Conservation (phyloP, 1,139 yeast species). For the Kurtzmaniella quercitrusa region DNA sequence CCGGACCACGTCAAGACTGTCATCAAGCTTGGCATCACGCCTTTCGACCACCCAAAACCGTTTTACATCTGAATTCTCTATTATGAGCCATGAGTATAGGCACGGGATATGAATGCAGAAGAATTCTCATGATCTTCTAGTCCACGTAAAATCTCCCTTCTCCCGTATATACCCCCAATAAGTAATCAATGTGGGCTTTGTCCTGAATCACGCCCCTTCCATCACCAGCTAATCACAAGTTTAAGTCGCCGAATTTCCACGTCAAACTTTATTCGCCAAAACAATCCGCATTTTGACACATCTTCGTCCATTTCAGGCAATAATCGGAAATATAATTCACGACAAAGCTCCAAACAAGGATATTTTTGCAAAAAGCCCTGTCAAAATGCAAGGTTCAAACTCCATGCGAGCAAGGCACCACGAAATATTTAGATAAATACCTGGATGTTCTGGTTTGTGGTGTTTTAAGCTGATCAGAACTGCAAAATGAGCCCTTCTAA, state of each 20-base stretch:
- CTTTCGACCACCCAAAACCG: too few species aligned
- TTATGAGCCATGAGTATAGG: neutral
- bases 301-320: neutral
- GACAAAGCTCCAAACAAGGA: neutral
- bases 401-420: too few species aligned
- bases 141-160: too few species aligned
- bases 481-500: neutral
- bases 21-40: too few species aligned
- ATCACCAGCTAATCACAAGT: neutral
- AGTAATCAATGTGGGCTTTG: neutral
- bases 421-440: too few species aligned
- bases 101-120: too few species aligned
- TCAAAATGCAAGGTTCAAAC: neutral
- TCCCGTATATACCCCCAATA: neutral
- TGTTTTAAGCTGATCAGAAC: too few species aligned
- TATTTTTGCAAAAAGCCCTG: neutral
- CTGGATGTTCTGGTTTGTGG: too few species aligned
- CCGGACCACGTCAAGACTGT: too few species aligned
- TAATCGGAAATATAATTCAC: neutral
- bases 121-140: too few species aligned
- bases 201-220: too few species aligned
- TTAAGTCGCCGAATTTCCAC: neutral
- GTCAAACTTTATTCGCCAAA: neutral
- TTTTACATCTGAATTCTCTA: too few species aligned
- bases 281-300: neutral